Evolutionary conservation across 805 yeast species (phyloP).

Genomic region (Grigorovia jiainica): DNA sequence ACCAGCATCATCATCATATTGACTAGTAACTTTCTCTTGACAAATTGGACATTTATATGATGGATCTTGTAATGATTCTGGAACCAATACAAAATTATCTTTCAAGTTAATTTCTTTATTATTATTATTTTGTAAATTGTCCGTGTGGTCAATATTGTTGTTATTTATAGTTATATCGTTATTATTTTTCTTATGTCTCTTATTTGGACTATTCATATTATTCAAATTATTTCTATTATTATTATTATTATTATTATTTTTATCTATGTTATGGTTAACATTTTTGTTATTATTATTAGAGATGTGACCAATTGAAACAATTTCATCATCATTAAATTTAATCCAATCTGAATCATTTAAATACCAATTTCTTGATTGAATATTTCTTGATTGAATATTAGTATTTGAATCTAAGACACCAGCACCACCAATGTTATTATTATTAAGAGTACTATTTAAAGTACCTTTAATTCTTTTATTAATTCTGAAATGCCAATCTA

Average conservation of each 20-base stretch:
- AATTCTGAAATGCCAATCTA: slow-evolving; percentile 94
- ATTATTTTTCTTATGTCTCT: neutral
- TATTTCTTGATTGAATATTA: slow-evolving; percentile 24
- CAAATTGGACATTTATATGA: slow-evolving; percentile 58
- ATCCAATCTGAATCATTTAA: slow-evolving; percentile 65
- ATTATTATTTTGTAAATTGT: slow-evolving; percentile 4
- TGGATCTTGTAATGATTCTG: slow-evolving; percentile 52
- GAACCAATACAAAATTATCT: slow-evolving; percentile 52
- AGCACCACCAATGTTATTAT: neutral
- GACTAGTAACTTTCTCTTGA: slow-evolving; percentile 53
- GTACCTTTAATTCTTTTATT: slow-evolving; percentile 60
- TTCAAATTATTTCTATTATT: neutral
- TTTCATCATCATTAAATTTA: slow-evolving; percentile 59
- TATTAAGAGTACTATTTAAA: slow-evolving; percentile 24
- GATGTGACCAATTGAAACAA: slow-evolving; percentile 31
- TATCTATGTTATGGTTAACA: slow-evolving; percentile 4
- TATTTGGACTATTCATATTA: neutral
- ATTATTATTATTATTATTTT: slow-evolving; percentile 3
- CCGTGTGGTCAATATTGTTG: neutral
- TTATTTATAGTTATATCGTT: neutral
- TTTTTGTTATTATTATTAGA: slow-evolving; percentile 4
- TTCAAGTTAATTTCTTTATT: slow-evolving; percentile 27
- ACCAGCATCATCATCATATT: slow-evolving; percentile 62
- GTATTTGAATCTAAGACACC: neutral
- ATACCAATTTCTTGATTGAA: slow-evolving; percentile 79